These are phyloP conservation scores for Alternaria consortialis DNA, from an alignment of 2,329 filamentous ascomycete species.

Conservation along the genomic window DNA sequence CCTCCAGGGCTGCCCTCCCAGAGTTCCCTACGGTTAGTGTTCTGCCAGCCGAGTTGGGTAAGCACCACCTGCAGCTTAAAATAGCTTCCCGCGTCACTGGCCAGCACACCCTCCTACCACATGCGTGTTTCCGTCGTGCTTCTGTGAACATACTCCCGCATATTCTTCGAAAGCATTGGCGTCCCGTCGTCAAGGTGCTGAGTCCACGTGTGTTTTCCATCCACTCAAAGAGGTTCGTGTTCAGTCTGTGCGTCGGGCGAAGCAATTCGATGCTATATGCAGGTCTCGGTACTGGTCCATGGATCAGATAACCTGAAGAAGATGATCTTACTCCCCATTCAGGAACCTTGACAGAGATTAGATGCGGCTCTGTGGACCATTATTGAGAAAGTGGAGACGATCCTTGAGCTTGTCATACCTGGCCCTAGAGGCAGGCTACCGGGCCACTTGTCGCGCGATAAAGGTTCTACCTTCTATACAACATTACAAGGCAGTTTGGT, in stretches of 20 bases:
- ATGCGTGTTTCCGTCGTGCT: background rate
- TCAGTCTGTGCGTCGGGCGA: background rate
- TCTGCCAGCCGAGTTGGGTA: background rate
- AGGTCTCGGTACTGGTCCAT: background rate
- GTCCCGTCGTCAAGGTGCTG: background rate
- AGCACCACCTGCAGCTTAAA: background rate
- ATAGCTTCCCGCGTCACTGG: conserved; percentile 1
- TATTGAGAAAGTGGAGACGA: background rate
- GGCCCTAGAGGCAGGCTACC: background rate
- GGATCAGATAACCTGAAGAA: background rate
- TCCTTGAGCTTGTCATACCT: background rate
- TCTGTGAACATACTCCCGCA: background rate
- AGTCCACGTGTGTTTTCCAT: background rate
- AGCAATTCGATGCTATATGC: conserved; percentile 1
- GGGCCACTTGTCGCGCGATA: background rate
- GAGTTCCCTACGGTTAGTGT: background rate
- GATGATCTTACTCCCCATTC: background rate
- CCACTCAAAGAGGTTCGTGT: background rate
- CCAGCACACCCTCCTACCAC: background rate
- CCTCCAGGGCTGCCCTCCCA: background rate
- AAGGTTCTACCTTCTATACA: too few relatives aligned
- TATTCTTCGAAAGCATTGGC: background rate
- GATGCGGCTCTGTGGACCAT: background rate
- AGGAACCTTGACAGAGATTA: background rate
- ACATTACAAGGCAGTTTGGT: rapidly evolving